A percentile compares a stretch with the other conserved stretches of the same genome.
phyloP scores from a whole-genome alignment of 2,329 filamentous ascomycete genomes.

The Fusarium paranaense region DNA sequence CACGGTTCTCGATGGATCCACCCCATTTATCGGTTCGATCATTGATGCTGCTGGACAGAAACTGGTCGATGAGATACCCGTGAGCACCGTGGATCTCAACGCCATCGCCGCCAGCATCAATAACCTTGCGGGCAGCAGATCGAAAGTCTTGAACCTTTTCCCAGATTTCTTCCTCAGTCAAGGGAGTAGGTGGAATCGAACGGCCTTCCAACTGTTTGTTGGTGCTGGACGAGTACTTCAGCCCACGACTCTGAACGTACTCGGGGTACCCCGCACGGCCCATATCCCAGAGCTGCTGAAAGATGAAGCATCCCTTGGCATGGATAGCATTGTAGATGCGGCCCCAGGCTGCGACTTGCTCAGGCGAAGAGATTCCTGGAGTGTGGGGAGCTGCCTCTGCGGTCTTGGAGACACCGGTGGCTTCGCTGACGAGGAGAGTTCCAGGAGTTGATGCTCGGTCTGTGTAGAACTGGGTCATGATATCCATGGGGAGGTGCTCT shows the following conservation, averaged over 20 bases:
- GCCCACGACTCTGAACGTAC: slow-evolving; percentile 39
- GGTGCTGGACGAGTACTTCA: slow-evolving; percentile 44
- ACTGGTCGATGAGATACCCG: slow-evolving; percentile 74
- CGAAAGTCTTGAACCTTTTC: slow-evolving; percentile 71
- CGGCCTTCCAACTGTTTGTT: slow-evolving; percentile 40
- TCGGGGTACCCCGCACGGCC: slow-evolving; percentile 59
- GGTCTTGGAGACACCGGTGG: slow-evolving; percentile 55
- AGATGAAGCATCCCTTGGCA: slow-evolving; percentile 70
- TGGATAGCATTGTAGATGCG: slow-evolving; percentile 72
- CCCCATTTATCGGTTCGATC: slow-evolving; percentile 66
- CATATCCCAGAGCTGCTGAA: slow-evolving; percentile 73
- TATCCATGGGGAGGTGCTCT: slow-evolving; percentile 41
- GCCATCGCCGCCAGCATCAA: slow-evolving; percentile 76
- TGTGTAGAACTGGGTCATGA: slow-evolving; percentile 56
- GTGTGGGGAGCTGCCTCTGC: slow-evolving; percentile 50
- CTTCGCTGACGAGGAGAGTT: slow-evolving; percentile 58
- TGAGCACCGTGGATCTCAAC: slow-evolving; percentile 71
- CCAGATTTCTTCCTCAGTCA: slow-evolving; percentile 75
- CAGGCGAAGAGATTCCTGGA: slow-evolving; percentile 68
- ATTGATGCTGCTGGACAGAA: slow-evolving; percentile 65
- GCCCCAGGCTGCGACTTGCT: slow-evolving; percentile 71
- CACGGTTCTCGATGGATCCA: slow-evolving; percentile 64
- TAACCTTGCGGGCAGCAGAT: slow-evolving; percentile 64
- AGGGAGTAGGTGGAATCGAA: slow-evolving; percentile 8
- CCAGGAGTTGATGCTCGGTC: slow-evolving; percentile 58